Conservation (phyloP, 1,284 basidiomycete species). For the Inonotus hispidus region DNA sequence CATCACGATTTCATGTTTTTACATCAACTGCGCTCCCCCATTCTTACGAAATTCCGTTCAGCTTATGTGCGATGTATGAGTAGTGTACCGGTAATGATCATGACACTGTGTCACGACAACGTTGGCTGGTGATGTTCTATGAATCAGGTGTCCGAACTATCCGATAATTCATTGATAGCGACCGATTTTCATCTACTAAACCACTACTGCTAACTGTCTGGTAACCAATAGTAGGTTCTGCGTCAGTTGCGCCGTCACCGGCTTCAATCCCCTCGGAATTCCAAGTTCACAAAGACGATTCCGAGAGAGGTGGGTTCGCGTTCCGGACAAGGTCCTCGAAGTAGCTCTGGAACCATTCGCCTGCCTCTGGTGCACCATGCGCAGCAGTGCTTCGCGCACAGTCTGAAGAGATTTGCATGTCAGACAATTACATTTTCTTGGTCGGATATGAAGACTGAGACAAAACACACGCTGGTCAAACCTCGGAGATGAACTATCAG, state of each 20-base stretch:
- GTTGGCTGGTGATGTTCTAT: too few species aligned
- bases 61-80: too few species aligned
- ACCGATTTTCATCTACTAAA: too few species aligned
- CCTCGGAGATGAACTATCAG: conserved; percentile 23
- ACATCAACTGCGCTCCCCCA: not conserved
- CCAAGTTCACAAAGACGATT: too few species aligned
- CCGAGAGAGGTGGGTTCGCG: conserved; percentile 27
- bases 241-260: too few species aligned
- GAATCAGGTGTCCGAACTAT: too few species aligned
- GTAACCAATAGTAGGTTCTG: too few species aligned
- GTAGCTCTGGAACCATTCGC: conserved; percentile 25
- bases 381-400: conserved; percentile 22
- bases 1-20: not conserved
- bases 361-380: conserved; percentile 27
- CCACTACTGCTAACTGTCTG: too few species aligned
- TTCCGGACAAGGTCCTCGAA: conserved; percentile 24
- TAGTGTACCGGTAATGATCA: not conserved
- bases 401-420: not conserved
- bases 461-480: conserved; percentile 22
- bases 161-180: too few species aligned
- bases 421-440: too few species aligned
- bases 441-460: not conserved
- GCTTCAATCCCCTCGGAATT: too few species aligned
- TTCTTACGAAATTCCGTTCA: too few species aligned
- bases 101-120: not conserved